These are phyloP conservation scores for Colletotrichum sp. DNA, from an alignment of 2,329 filamentous ascomycete species.

Conservation along the genomic window DNA sequence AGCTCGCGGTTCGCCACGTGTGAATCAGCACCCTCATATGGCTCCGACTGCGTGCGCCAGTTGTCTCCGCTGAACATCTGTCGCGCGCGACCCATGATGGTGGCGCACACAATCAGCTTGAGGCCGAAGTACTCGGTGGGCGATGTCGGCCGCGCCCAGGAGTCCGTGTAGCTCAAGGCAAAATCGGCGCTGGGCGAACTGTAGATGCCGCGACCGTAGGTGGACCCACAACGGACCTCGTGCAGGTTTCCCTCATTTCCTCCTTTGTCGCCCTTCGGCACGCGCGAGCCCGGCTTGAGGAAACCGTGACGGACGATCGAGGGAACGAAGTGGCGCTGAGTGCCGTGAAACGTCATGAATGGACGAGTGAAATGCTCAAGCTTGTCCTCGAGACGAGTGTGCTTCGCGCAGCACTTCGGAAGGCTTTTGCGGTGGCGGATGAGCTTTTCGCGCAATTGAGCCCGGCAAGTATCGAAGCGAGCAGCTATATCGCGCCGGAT, in stretches of 20 bases:
- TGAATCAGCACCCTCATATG: conserved; percentile 35
- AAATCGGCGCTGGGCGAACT: conserved; percentile 45
- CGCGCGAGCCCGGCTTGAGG: conserved; percentile 36
- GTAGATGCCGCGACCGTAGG: conserved; percentile 48
- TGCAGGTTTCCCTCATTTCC: conserved; percentile 13
- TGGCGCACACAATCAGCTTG: conserved; percentile 50
- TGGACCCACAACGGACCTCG: conserved; percentile 38
- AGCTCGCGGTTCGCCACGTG: conserved; percentile 40
- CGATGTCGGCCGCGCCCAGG: conserved; percentile 31
- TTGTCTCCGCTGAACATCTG: conserved; percentile 31
- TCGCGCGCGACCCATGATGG: conserved; percentile 46
- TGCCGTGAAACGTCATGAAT: conserved; percentile 46
- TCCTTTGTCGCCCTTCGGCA: not conserved
- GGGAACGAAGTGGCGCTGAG: conserved; percentile 35
- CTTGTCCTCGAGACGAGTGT: conserved; percentile 31
- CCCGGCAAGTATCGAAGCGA: conserved; percentile 32
- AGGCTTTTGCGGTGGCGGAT: not conserved
- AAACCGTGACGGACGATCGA: conserved; percentile 51
- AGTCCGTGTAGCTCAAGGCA: conserved; percentile 38
- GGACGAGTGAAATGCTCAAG: conserved; percentile 40
- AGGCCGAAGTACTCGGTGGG: conserved; percentile 38
- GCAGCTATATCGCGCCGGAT: conserved; percentile 35
- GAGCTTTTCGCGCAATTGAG: conserved; percentile 29
- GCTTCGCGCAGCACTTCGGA: not conserved
- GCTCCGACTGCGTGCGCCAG: conserved; percentile 28